Evolutionary conservation across 306 rosid species (phyloP), one percentile per base, ranked within the genome.

Genomic region (Senna siamea): DNA sequence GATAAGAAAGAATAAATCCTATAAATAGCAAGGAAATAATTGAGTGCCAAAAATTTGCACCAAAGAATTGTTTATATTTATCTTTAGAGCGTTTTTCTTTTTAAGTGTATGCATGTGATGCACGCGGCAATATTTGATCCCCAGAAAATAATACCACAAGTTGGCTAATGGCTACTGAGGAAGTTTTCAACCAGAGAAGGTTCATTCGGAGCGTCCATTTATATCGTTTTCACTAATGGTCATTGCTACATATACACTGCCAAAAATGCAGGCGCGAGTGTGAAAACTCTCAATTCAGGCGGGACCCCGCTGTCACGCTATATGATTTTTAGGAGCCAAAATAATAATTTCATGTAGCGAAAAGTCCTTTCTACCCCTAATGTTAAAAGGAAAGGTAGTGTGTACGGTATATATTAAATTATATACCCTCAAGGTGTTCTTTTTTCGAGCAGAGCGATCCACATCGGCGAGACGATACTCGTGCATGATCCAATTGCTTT

Each of bases 401-500:
- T 1, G 48, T 11, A 26, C 30, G 30, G 30, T 26, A 26, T 26
- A 26, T 26, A 26, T 26, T 1, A 26, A 26, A 26, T 1, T 3
- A 9, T 6, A 55, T 90, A 90, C 96, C 93, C 89, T 91, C 1
- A 85, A 48, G 76, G 83, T 80, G 78, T 85, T 88, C 34, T 80
- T 88, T 54, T 74, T 88, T 43, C 92, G 85, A 58, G 84, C 87
- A 3, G 93, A 79, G 5, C 90, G 93, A 76, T 91, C 94, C 35
- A 83, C 92, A 59, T 85, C 83, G 19, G 92, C 93, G 9, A 91
- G 89, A 32, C 90, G 94, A 69, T 91, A 91, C 82, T 91, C 92
- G 78, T 89, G 97, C 97, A 91, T 89, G 26, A 91, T 91, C 97
- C 97, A 91, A 62, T 91, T 91, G 32, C 92, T 89, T 69, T 91